Base-by-base conservation (phyloP, 208 protist species). In the Blastocrithidia nonstop region DNA sequence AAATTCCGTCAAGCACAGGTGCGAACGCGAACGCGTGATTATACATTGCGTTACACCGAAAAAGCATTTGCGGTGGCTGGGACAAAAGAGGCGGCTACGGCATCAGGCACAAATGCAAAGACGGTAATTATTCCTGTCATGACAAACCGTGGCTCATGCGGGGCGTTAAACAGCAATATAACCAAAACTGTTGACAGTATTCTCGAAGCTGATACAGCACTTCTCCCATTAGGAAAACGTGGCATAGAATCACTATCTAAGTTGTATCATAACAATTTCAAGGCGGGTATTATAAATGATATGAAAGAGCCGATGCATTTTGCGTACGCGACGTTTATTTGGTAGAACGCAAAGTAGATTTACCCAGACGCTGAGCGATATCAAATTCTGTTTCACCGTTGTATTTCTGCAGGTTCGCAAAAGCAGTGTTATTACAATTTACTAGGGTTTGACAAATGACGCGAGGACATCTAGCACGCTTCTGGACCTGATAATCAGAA, bases 221-320 rank as follows among this genome's bases (percentile, higher is more conserved):
- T 93, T 31, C 70, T 90, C 65, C 69, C 76, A 1, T 54, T 93
- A 36, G 83, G 83, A 27, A 93, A 93, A 65, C 52, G 73, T 7
- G 83, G 79, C 37, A 78, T 78, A 50, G 83, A 93, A 46, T 83
- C 83, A 1, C 37, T 93, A 13, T 81, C 74, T 1, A 88, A 89
- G 57, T 60, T 93, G 20, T 87, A 87, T 50, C 76, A 79, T 8
- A 46, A 59, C 21, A 73, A 69, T 15, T 93, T 86, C 46, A 58
- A 65, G 23, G 61, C 81, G 58, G 71, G 75, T 42, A 88, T 86
- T 29, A 56, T 89, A 28, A 93, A 93, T 59, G 79, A 89, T 55
- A 88, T 89, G 78, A 88, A 77, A 48, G 72, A 93, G 43, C 45
- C 67, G 45, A 93, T 89, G 83, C 70, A 84, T 39, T 89, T 93